Evolutionary conservation across 306 rosid genomes (phyloP), one percentile per base, ranked within the genome.

Genomic region (Vigna nakashimae): DNA sequence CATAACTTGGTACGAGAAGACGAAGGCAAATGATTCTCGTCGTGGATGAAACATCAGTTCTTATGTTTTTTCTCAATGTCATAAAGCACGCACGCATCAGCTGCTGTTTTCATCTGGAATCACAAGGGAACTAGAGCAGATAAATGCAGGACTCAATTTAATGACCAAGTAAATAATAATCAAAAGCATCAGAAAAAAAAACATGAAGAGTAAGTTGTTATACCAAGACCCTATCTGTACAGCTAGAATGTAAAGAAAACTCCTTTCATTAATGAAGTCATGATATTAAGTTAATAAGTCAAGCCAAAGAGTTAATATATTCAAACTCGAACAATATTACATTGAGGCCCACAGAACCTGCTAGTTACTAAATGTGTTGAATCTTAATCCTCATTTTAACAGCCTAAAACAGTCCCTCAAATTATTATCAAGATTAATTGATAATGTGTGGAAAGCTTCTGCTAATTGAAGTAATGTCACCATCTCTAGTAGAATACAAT

Each of bases 61-160:
- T 87, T 89, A 51, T 83, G 96, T 82, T 87, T 90, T 70, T 83
- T 86, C 78, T 89, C 82, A 42, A 86, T 89, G 76, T 92, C 97
- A 74, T 89, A 80, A 76, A 92, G 92, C 75, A 82, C 92, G 38
- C 97, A 90, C 38, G 68, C 84, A 74, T 92, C 97, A 28, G 96
- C 90, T 15, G 97, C 97, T 6, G 97, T 89, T 88, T 92, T 92
- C 91, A 92, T 83, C 97, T 90, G 96, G 78, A 84, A 85, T 26
- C 77, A 69, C 51, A 75, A 57, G 42, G 72, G 32, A 17, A 6
- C 57, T 67, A 28, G 26, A 2, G 57, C 34, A 74, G 55, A 78
- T 63, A 63, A 65, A 38, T 48, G 26, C 60, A 74, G 65, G 76
- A 62, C 42, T 70, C 51, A 9, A 56, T 59, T 18, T 14, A 59